phyloP scores from a whole-genome alignment of 2,329 filamentous ascomycete genomes.

The Nemania diffusa region DNA sequence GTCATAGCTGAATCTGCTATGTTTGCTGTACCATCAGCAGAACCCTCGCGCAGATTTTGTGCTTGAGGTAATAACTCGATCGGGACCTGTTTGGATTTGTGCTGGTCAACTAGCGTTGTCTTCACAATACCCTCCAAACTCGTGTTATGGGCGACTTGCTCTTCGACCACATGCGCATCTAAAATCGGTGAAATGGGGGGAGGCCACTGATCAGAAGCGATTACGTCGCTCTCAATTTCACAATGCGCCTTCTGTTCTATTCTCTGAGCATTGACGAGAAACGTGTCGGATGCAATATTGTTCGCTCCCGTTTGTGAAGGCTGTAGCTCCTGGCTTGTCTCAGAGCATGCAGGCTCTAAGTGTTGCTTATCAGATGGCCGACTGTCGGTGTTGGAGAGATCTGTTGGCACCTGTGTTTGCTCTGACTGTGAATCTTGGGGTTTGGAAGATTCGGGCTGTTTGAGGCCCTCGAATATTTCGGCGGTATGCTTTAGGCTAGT shows the following conservation, averaged over 20 bases:
- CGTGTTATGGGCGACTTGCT: not conserved
- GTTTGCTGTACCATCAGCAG: not conserved
- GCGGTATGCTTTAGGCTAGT: not conserved
- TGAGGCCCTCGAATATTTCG: not conserved
- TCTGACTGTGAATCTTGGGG: slow-evolving; percentile 30
- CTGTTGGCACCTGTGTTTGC: slow-evolving; percentile 33
- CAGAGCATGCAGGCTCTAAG: slow-evolving; percentile 5
- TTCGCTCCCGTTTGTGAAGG: not conserved
- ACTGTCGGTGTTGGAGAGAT: slow-evolving; percentile 32
- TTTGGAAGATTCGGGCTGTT: slow-evolving; percentile 4
- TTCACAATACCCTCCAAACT: not conserved
- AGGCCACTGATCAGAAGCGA: not conserved
- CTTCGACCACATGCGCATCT: not conserved
- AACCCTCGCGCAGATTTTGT: not conserved
- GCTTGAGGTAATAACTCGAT: not conserved
- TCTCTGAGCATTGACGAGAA: not conserved
- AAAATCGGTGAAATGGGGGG: not conserved
- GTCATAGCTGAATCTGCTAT: not conserved
- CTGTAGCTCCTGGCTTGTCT: not conserved
- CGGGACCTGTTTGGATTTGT: not conserved
- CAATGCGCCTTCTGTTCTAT: not conserved
- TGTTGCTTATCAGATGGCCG: slow-evolving; percentile 13
- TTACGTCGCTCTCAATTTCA: not conserved
- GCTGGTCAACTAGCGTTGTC: not conserved
- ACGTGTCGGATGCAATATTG: not conserved